Base-by-base conservation (phyloP, 2,329 filamentous ascomycete species). In the Venturia oleaginea region DNA sequence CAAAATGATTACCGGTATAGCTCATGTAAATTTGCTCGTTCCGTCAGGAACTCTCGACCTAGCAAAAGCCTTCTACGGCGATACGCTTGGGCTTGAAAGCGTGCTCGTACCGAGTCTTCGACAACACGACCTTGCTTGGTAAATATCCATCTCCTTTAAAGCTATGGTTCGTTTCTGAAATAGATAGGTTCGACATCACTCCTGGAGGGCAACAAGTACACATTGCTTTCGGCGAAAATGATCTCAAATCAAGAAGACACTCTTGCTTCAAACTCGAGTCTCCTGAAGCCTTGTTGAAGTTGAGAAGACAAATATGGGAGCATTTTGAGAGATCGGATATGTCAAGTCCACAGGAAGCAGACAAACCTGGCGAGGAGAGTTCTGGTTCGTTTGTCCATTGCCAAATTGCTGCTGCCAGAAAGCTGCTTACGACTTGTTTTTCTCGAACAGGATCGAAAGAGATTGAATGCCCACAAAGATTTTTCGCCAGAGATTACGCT, bases 21-120 rank as follows among this genome's bases (percentile, higher is more conserved):
- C 81, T 2, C 83, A 86, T 73, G 75, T 86, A 66, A 86, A 86
- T 70, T 75, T 86, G 59, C 78, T 81, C n/a, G 81, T 86, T 11
- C 83, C 83, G 0, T 70, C 71, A 0, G 80, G 77, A 64, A 84
- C 82, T 0, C 76, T 86, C 38, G 74, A 77, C 24, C 75, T 77
- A 13, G 84, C 84, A 2, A 73, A 76, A 24, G 76, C 76, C 11
- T 86, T 86, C 74, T 86, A 86, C 72, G 78, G 74, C 64, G 70
- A 72, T 1, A 86, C 84, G 0, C 77, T 87, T 0, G 84, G 83
- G 15, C 76, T 88, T 5, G 79, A 73, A 4, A 72, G 80, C 1
- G 76, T 80, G 4, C 71, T 80, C 0, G 84, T 86, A 0, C 85
- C 85, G 0, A 72, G 73, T 2, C 70, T 80, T 1, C 83, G 86